These are phyloP conservation scores for sorghum (Sorghum bicolor) DNA, from an alignment of 176 grass and related monocot genomes.

Conservation along the genomic window DNA sequence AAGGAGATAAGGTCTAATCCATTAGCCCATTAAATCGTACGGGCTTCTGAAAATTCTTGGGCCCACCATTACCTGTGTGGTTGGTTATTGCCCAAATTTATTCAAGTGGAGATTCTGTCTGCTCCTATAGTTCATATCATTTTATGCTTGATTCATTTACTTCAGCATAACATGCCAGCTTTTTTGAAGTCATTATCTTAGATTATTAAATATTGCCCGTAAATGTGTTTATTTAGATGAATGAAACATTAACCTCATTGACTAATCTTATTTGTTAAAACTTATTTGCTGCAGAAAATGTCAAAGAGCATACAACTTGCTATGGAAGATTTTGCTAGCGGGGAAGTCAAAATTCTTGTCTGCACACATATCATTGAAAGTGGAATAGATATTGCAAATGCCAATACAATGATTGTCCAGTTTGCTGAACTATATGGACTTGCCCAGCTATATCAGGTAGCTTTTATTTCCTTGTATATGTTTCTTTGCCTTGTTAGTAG, in stretches of 20 bases:
- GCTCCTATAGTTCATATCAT: neutral
- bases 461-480: constrained; percentile 23
- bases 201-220: neutral
- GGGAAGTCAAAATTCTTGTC: constrained; percentile 81
- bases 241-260: neutral
- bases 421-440: constrained; percentile 88
- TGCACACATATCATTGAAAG: constrained; percentile 98
- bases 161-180: neutral
- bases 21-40: neutral
- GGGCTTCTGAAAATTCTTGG: neutral
- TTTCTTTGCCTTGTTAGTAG: neutral
- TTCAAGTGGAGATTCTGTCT: neutral
- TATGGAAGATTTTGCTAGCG: constrained; percentile 75
- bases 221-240: constrained; percentile 16
- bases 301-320: constrained; percentile 68
- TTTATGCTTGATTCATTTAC: constrained; percentile 3
- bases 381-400: constrained; percentile 91
- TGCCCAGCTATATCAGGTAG: constrained; percentile 90
- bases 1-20: neutral
- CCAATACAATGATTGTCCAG: constrained; percentile 89
- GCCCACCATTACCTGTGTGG: neutral
- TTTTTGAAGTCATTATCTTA: constrained; percentile 1
- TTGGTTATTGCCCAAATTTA: neutral
- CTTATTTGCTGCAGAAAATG: constrained; percentile 52
- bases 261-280: constrained; percentile 15